Evolutionary conservation across 202 grass and related monocot species (phyloP).

Genomic region (Sporobolus alterniflorus): DNA sequence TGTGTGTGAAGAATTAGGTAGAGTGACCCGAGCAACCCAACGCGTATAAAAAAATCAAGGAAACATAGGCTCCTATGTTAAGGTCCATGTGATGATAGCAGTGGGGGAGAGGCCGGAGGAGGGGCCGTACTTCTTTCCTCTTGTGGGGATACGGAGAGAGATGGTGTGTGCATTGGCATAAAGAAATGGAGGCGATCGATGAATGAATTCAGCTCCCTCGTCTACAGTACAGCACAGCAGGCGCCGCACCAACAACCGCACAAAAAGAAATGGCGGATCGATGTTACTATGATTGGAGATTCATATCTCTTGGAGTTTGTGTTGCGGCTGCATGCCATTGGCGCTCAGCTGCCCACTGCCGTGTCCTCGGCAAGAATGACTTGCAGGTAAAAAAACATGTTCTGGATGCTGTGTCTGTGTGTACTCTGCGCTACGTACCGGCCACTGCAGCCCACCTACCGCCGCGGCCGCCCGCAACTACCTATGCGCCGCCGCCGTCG

Average conservation of each 20-base stretch:
- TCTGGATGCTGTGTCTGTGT: constrained; percentile 17
- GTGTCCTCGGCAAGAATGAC: background rate
- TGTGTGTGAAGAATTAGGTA: background rate
- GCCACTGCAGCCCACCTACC: constrained; percentile 37
- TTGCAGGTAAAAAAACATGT: constrained; percentile 43
- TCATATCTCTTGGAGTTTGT: constrained; percentile 63
- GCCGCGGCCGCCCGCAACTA: constrained; percentile 12
- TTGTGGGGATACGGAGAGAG: constrained; percentile 55
- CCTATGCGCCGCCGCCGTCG: background rate
- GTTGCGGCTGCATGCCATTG: constrained; percentile 49
- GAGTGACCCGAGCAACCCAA: background rate
- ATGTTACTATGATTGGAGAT: constrained; percentile 78
- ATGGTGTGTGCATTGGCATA: constrained; percentile 19
- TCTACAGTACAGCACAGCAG: constrained; percentile 6
- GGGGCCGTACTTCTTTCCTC: constrained; percentile 49
- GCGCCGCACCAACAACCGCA: constrained; percentile 48
- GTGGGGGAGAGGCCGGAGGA: background rate
- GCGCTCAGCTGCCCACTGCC: constrained; percentile 31
- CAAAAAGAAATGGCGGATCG: constrained; percentile 70
- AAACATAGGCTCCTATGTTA: constrained; percentile 27
- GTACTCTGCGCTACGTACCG: background rate
- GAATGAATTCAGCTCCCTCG: constrained; percentile 33
- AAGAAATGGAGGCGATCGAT: constrained; percentile 36
- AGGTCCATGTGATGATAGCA: constrained; percentile 17
- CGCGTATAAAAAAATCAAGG: background rate